phyloP scores from a whole-genome alignment of 2,329 filamentous ascomycete species.

The Pseudogymnoascus sp. region DNA sequence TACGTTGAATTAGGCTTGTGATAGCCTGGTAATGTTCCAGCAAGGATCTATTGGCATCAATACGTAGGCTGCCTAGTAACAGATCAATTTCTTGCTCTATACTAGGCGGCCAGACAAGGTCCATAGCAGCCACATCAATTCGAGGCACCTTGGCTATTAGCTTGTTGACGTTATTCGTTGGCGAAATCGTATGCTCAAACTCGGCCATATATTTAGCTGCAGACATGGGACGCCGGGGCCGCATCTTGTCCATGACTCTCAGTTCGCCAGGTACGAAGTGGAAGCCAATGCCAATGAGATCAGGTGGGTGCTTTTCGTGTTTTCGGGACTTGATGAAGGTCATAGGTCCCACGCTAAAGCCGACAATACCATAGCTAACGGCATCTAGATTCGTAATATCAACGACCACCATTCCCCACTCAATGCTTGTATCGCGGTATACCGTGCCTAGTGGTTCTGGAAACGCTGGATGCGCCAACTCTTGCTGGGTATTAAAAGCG shows the following conservation, averaged over 20 bases:
- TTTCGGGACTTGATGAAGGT: slow-evolving; percentile 14
- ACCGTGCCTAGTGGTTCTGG: slow-evolving; percentile 19
- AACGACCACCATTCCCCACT: slow-evolving; percentile 22
- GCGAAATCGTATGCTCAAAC: not conserved
- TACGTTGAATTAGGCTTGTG: not conserved
- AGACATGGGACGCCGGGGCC: not conserved
- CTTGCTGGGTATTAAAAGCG: slow-evolving; percentile 11
- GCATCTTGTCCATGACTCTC: not conserved
- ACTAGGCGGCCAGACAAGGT: not conserved
- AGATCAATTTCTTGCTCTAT: not conserved
- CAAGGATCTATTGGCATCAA: not conserved
- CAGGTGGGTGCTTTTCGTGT: slow-evolving; percentile 1
- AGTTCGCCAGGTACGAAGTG: not conserved
- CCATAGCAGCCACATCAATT: not conserved
- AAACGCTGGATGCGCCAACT: slow-evolving; percentile 9
- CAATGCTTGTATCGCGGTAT: slow-evolving; percentile 18
- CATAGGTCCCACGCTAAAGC: slow-evolving; percentile 15
- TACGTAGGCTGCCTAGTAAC: not conserved
- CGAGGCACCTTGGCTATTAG: not conserved
- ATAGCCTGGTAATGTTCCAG: not conserved
- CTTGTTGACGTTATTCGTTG: not conserved
- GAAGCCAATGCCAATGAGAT: not conserved
- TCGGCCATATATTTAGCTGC: not conserved
- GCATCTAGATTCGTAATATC: slow-evolving; percentile 18
- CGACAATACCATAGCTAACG: slow-evolving; percentile 19